These are phyloP conservation scores for Martiniozyma abietophila DNA, from an alignment of 805 yeast species.

Conservation along the genomic window DNA sequence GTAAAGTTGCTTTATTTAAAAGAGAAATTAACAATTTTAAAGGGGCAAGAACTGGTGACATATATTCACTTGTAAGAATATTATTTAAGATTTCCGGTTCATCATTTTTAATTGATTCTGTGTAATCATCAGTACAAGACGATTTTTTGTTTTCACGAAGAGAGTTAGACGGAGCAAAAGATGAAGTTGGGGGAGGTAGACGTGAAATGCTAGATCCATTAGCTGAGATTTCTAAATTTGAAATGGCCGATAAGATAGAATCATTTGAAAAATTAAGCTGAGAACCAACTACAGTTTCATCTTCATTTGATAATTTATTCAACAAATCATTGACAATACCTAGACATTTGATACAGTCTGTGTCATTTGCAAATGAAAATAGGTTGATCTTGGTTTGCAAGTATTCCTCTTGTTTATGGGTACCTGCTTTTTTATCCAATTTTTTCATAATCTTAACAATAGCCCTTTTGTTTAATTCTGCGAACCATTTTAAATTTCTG, in stretches of 20 bases:
- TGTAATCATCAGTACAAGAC: constrained; percentile 15
- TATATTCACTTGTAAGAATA: constrained; percentile 34
- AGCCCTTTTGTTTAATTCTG: constrained; percentile 86
- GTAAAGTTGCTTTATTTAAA: constrained; percentile 54
- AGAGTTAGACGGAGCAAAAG: background rate
- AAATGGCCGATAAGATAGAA: constrained; percentile 8
- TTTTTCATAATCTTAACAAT: constrained; percentile 83
- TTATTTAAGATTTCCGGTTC: constrained; percentile 31
- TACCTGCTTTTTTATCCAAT: constrained; percentile 74
- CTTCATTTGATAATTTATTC: constrained; percentile 33
- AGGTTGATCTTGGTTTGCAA: constrained; percentile 62
- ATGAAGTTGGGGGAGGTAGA: constrained; percentile 20
- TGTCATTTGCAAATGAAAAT: constrained; percentile 67
- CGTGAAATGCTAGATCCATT: background rate
- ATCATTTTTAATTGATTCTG: constrained; percentile 20
- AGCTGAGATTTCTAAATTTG: constrained; percentile 5
- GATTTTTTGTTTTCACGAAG: background rate
- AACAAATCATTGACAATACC: constrained; percentile 42
- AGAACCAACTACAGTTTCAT: constrained; percentile 9
- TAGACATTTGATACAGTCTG: constrained; percentile 46
- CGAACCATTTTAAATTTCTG: constrained; percentile 86
- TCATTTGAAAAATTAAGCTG: constrained; percentile 5
- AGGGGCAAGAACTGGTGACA: constrained; percentile 41
- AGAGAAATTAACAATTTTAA: constrained; percentile 48
- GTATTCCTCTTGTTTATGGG: constrained; percentile 45